A percentile compares a stretch with the other conserved stretches of the same genome.
Evolutionary conservation across 2,329 filamentous ascomycete genomes (phyloP).

Genomic region (Colletotrichum sansevieriae): DNA sequence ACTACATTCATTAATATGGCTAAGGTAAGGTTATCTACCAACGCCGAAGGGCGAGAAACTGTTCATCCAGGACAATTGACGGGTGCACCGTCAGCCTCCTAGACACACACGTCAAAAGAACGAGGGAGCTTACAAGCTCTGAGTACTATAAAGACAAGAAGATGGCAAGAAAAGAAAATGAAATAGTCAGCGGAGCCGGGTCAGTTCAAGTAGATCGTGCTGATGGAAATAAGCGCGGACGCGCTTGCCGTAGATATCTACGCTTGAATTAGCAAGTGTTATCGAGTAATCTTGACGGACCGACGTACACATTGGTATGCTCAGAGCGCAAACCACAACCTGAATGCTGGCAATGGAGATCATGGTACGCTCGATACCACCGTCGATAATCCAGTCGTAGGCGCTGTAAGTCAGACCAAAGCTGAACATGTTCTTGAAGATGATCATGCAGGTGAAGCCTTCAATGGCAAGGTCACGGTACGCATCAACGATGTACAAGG

Average conservation of each 20-base stretch:
- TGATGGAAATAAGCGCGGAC: conserved; percentile 81
- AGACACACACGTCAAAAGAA: background rate
- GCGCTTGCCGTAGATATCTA: conserved; percentile 84
- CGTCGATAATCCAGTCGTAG: conserved; percentile 82
- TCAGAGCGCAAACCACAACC: conserved; percentile 79
- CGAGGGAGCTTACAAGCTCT: background rate
- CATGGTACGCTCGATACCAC: conserved; percentile 74
- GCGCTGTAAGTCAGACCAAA: conserved; percentile 88
- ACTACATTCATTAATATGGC: conserved; percentile 3
- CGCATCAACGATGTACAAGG: conserved; percentile 92
- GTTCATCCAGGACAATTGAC: background rate
- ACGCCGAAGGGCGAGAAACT: background rate
- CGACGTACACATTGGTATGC: conserved; percentile 82
- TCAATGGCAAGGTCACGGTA: conserved; percentile 90
- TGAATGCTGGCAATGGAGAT: conserved; percentile 81
- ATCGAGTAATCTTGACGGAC: background rate
- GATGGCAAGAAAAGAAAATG: background rate
- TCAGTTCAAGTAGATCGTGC: conserved; percentile 75
- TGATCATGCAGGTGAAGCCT: conserved; percentile 87
- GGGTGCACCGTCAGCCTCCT: no score
- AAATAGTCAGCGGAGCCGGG: conserved; percentile 49
- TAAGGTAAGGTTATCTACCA: background rate
- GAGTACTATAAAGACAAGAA: background rate
- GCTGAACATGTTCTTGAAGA: conserved; percentile 96
- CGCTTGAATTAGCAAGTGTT: conserved; percentile 6